These are phyloP conservation scores for Eutypella sp. DNA, from an alignment of 2,329 filamentous ascomycete genomes.

Conservation along the genomic window DNA sequence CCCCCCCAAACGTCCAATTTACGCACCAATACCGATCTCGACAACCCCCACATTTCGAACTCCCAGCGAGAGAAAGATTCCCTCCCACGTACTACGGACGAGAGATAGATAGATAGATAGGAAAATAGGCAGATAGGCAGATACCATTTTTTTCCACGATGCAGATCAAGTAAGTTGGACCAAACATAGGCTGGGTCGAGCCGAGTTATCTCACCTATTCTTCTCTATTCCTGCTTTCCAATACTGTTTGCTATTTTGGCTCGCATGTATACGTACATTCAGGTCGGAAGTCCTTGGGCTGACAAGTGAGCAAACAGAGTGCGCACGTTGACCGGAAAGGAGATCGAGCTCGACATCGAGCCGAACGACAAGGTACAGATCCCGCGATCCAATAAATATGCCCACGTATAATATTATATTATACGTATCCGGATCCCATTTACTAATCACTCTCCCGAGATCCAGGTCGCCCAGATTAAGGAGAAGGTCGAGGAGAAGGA, in stretches of 20 bases:
- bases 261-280: background rate
- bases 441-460: background rate
- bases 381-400: background rate
- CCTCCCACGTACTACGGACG: no score
- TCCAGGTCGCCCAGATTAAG: slow-evolving; percentile 89
- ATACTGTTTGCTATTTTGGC: no score
- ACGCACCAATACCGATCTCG: no score
- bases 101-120: no score
- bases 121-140: no score
- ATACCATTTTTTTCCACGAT: slow-evolving; percentile 25
- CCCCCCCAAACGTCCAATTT: no score
- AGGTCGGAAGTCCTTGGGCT: slow-evolving; percentile 4
- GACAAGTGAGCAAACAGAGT: slow-evolving; percentile 55
- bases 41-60: no score
- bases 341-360: slow-evolving; percentile 98
- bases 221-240: no score
- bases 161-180: slow-evolving; percentile 47
- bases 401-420: background rate
- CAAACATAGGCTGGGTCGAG: background rate
- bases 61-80: no score
- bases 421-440: background rate
- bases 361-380: slow-evolving; percentile 77
- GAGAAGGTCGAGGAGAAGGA: slow-evolving; percentile 99
- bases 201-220: no score
- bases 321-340: slow-evolving; percentile 94